Conservation (phyloP, 2,329 filamentous ascomycete genomes). For the Fusarium chuoi region DNA sequence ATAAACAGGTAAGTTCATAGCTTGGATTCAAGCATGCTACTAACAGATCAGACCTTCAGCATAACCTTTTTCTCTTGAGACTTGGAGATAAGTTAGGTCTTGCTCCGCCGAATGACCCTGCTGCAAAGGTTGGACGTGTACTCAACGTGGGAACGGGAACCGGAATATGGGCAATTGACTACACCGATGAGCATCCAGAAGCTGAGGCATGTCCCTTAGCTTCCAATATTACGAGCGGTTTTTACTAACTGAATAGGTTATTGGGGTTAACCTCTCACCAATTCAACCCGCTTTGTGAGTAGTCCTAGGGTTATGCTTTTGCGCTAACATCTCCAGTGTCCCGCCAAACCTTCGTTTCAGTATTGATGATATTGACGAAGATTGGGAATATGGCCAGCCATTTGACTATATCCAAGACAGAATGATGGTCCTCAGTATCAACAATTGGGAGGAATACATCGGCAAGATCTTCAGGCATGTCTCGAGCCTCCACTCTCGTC, state of each 20-base stretch:
- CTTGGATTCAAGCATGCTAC: rapidly evolving
- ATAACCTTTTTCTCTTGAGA: background rate
- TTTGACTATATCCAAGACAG: slow-evolving; percentile 6
- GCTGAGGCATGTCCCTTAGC: background rate
- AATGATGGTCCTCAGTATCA: background rate
- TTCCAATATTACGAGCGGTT: rapidly evolving
- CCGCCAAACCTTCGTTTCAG: background rate
- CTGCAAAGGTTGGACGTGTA: background rate
- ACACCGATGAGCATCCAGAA: slow-evolving; percentile 1
- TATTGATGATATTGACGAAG: background rate
- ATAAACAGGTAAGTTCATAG: background rate
- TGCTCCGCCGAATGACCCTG: background rate
- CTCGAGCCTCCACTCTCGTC: rapidly evolving
- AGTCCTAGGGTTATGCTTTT: rapidly evolving
- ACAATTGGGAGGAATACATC: background rate
- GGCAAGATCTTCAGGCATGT: slow-evolving; percentile 9
- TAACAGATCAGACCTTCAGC: background rate
- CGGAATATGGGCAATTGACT: slow-evolving; percentile 4
- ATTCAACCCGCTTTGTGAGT: slow-evolving; percentile 3
- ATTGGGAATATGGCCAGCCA: background rate
- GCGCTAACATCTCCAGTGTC: background rate
- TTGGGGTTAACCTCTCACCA: background rate
- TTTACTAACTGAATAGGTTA: background rate
- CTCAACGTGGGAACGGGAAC: background rate
- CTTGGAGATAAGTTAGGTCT: background rate